These are phyloP conservation scores for Russula foetens DNA, from an alignment of 768 basidiomycete genomes.

Conservation along the genomic window DNA sequence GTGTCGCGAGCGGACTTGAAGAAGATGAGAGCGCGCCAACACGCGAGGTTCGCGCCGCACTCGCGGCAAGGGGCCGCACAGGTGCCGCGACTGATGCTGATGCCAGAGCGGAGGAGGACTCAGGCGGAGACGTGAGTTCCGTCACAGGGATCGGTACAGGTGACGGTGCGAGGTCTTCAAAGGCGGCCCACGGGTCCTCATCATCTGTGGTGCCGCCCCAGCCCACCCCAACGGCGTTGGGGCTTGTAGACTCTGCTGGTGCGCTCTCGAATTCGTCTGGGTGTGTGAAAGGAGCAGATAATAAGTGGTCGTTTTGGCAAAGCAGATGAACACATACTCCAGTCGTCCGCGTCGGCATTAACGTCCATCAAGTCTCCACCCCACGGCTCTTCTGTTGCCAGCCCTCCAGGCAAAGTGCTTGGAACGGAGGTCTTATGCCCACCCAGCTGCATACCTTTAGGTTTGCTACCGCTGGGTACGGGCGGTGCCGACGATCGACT, in stretches of 20 bases:
- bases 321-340: slow-evolving; percentile 54
- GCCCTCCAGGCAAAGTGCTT: slow-evolving; percentile 40
- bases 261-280: slow-evolving; percentile 30
- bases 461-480: slow-evolving; percentile 28
- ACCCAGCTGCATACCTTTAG: slow-evolving; percentile 66
- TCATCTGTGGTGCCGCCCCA: slow-evolving; percentile 17
- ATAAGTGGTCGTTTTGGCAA: slow-evolving; percentile 3
- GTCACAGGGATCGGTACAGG: slow-evolving; percentile 12
- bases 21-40: neutral
- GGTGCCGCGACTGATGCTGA: neutral
- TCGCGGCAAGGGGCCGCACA: neutral
- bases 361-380: slow-evolving; percentile 85
- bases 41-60: neutral
- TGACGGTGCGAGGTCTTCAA: slow-evolving; percentile 13
- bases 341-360: slow-evolving; percentile 88
- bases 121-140: slow-evolving; percentile 7
- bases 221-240: slow-evolving; percentile 23
- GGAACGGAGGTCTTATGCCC: slow-evolving; percentile 37
- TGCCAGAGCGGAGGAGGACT: neutral
- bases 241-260: slow-evolving; percentile 21
- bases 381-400: slow-evolving; percentile 49
- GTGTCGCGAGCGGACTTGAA: neutral
- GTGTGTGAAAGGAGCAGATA: neutral
- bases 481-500: neutral
- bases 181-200: slow-evolving; percentile 20